Evolutionary conservation across 805 yeast species (phyloP), one percentile per base, ranked within the genome.

Genomic region (Diddensiella caesifluorescens): DNA sequence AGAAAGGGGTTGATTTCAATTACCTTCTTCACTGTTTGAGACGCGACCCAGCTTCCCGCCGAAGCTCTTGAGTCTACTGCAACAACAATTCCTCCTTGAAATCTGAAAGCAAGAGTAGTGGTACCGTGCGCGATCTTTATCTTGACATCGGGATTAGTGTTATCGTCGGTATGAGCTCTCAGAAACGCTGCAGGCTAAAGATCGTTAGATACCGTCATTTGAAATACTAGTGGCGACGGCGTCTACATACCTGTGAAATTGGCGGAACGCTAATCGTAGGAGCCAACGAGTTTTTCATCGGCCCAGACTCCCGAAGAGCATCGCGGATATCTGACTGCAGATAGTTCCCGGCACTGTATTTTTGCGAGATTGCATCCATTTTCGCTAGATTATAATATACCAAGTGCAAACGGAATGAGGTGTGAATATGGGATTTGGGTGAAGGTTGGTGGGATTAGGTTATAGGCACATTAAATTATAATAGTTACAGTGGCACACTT

Each of bases 1-100:
- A 92, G 68, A 63, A 85, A 83, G 41, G 97, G 96, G 65, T 92
- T 92, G 67, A 92, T 92, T 65, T 90, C 90, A 57, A 92, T 88
- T 42, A 92, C 98, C 66, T 92, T 92, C 67, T 90, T 90, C 50
- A 92, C 98, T 2, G 97, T 88, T 63, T 89, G 97, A 12, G 97
- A 88, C 16, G 97, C 97, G 55, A 92, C 83, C 97, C 97, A 90
- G 57, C 83, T 80, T 35, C 98, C 98, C 2, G 95, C 95, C 5
- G 97, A 84, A 45, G 98, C 98, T 65, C 98, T 79, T 32, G 97
- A 88, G 68, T 92, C 98, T 7, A 92, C 98, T 0, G 97, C 97
- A 40, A 92, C 97, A 12, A 67, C 70, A 52, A 92, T 89, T 19
- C 98, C 98, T 21, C 90, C 96, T 67, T 90, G 79, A 66, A 89